Conservation (phyloP, 495 filamentous ascomycete genomes). For the Jackrogersella multiformis region DNA sequence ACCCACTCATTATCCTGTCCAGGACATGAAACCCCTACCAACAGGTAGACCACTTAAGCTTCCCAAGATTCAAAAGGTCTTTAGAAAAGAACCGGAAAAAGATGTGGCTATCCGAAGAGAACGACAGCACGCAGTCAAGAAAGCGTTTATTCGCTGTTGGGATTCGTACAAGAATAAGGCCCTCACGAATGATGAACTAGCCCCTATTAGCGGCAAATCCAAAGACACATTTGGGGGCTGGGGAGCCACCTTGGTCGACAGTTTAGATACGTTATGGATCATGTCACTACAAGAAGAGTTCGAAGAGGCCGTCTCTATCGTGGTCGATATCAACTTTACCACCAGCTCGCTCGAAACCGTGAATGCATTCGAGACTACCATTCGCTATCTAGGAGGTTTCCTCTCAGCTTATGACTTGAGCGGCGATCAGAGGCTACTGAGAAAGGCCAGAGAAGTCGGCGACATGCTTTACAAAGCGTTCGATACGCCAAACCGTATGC, state of each 20-base stretch:
- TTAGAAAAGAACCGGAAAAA: conserved; percentile 41
- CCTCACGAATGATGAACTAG: conserved; percentile 79
- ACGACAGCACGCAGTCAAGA: conserved; percentile 67
- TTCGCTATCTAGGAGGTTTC: conserved; percentile 83
- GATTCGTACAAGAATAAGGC: conserved; percentile 75
- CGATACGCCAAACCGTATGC: conserved; percentile 90
- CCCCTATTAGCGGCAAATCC: conserved; percentile 63
- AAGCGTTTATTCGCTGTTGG: conserved; percentile 77
- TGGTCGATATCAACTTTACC: conserved; percentile 82
- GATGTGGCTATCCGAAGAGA: conserved; percentile 59
- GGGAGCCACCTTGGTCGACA: conserved; percentile 91
- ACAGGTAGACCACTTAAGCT: conserved; percentile 67
- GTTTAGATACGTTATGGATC: conserved; percentile 94
- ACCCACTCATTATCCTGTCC: conserved; percentile 65
- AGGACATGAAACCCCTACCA: conserved; percentile 73
- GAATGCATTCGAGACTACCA: conserved; percentile 81
- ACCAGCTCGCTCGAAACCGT: conserved; percentile 64
- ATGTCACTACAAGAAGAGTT: conserved; percentile 91
- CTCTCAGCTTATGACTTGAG: conserved; percentile 81
- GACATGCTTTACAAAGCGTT: conserved; percentile 83
- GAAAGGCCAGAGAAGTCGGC: conserved; percentile 81
- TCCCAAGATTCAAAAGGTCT: conserved; percentile 74
- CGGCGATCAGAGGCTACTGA: conserved; percentile 66
- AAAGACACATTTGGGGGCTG: conserved; percentile 88
- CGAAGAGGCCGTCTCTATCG: conserved; percentile 75